phyloP scores from a whole-genome alignment of 225 moss, liverwort and hornwort species.

The Polytrichum commune region DNA sequence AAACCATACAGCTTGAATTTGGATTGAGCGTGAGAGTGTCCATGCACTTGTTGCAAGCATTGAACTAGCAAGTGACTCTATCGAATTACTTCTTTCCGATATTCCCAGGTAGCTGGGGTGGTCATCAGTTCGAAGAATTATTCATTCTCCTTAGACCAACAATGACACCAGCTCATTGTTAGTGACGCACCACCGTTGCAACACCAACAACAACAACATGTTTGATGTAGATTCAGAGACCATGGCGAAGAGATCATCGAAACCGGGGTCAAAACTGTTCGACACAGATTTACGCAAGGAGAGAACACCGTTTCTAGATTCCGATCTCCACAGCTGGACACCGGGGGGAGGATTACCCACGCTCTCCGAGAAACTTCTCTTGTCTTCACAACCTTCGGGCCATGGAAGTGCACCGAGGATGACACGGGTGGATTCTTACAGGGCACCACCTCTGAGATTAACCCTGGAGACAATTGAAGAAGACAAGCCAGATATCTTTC shows the following conservation, averaged over 20 bases:
- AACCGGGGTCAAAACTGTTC: conserved; percentile 15
- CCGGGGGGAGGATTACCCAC: not conserved
- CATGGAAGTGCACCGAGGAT: conserved; percentile 19
- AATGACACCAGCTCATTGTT: no score
- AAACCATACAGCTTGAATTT: no score
- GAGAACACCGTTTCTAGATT: conserved; percentile 9
- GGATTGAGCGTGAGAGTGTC: no score
- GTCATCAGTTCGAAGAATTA: no score
- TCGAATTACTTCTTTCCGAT: no score
- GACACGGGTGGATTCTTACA: conserved; percentile 34
- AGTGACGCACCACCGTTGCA: no score
- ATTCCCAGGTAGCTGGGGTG: no score
- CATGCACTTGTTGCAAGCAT: no score
- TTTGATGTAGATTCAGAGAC: not conserved
- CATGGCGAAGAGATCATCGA: conserved; percentile 26
- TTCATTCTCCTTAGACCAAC: no score
- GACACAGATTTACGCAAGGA: conserved; percentile 31
- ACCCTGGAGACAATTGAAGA: conserved; percentile 47
- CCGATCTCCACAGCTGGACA: conserved; percentile 18
- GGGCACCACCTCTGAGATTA: conserved; percentile 33
- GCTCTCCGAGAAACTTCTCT: conserved; percentile 11
- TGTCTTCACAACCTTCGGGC: conserved; percentile 13
- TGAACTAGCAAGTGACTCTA: no score
- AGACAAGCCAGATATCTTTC: conserved; percentile 24
- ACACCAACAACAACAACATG: no score